Evolutionary conservation across 306 rosid genomes (phyloP).

Genomic region (Vigna reflexopilosa): DNA sequence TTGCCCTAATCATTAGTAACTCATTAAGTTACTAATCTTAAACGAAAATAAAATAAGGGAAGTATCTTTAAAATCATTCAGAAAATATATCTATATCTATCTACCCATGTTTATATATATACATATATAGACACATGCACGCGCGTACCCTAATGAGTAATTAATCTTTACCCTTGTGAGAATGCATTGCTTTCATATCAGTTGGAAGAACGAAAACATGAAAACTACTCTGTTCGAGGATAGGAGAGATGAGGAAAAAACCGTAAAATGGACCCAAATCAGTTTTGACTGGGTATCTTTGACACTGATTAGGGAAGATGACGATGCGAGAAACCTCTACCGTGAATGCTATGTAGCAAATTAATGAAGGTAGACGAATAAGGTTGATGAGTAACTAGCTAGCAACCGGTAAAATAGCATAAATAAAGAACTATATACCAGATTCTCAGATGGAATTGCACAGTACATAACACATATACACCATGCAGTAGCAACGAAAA

Average conservation of each 20-base stretch:
- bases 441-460: not conserved
- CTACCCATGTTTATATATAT: too few species aligned
- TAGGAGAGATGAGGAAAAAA: not conserved
- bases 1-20: too few species aligned
- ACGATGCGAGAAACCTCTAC: not conserved
- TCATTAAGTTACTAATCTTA: too few species aligned
- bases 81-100: too few species aligned
- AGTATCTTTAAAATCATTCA: too few species aligned
- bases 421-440: not conserved
- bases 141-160: too few species aligned
- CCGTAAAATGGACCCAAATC: not conserved
- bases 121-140: too few species aligned
- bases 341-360: not conserved
- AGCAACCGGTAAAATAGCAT: not conserved
- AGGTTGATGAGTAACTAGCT: too few species aligned
- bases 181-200: conserved; percentile 58
- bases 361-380: not conserved
- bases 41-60: too few species aligned
- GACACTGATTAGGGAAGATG: not conserved
- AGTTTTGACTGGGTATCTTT: not conserved
- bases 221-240: not conserved
- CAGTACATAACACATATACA: not conserved
- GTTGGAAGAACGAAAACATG: not conserved
- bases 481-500: not conserved
- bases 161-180: conserved; percentile 52